These are phyloP conservation scores for Actinomucor elegans DNA, from an alignment of 371 early-diverging fungal genomes.

Conservation along the genomic window DNA sequence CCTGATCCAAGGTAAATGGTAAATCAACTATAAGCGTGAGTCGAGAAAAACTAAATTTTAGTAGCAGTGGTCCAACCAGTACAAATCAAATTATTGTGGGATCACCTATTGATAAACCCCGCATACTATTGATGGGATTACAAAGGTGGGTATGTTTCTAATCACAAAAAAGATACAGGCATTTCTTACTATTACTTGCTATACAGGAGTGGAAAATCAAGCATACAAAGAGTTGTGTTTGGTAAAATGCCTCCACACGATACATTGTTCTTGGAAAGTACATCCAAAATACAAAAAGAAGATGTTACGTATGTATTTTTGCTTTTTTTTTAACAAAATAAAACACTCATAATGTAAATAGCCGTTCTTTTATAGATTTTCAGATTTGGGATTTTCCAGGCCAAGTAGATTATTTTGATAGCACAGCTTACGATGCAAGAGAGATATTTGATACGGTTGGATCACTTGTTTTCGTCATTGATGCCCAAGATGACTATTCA, in stretches of 20 bases:
- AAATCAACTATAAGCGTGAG: no score
- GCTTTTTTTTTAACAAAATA: background rate
- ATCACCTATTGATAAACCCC: slow-evolving; percentile 42
- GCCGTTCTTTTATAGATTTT: slow-evolving; percentile 81
- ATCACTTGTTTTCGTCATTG: slow-evolving; percentile 89
- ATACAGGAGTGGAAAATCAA: slow-evolving; percentile 87
- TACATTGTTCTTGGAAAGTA: slow-evolving; percentile 84
- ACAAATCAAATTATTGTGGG: slow-evolving; percentile 17
- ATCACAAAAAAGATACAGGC: background rate
- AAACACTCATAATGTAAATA: background rate
- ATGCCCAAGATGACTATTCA: slow-evolving; percentile 90
- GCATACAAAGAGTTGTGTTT: slow-evolving; percentile 89
- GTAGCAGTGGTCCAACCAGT: slow-evolving; percentile 18
- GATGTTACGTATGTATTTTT: slow-evolving; percentile 57
- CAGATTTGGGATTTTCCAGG: slow-evolving; percentile 94
- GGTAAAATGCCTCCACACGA: slow-evolving; percentile 90
- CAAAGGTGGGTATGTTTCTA: slow-evolving; percentile 50
- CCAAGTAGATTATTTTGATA: slow-evolving; percentile 80
- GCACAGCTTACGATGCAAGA: slow-evolving; percentile 59
- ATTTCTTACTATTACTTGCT: no score
- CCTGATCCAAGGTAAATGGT: no score
- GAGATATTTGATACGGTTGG: slow-evolving; percentile 77
- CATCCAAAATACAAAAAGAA: slow-evolving; percentile 74
- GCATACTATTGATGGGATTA: slow-evolving; percentile 66
- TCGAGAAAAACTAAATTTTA: no score